Evolutionary conservation across 2,329 filamentous ascomycete genomes (phyloP).

Genomic region (Pestalotiopsis sp.): DNA sequence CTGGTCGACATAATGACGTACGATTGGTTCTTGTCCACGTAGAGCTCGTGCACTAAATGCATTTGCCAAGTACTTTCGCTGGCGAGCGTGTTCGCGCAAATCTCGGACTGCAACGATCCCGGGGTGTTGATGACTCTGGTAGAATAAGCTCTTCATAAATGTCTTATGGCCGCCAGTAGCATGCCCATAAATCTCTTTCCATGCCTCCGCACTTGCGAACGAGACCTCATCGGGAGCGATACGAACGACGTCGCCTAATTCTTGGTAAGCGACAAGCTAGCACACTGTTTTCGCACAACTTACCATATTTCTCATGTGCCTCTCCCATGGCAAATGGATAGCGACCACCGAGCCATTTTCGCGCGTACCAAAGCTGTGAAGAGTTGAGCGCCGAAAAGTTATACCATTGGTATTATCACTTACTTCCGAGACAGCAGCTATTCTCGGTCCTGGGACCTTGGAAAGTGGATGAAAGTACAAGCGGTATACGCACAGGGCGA

Average conservation of each 20-base stretch:
- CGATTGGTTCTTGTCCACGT: slow-evolving; percentile 20
- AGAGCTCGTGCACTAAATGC: slow-evolving; percentile 21
- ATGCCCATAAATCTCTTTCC: slow-evolving; percentile 37
- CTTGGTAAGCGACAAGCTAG: not conserved
- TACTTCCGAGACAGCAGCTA: too few species aligned
- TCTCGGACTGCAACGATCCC: slow-evolving; percentile 16
- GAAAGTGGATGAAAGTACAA: too few species aligned
- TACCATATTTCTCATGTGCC: not conserved
- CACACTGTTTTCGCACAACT: not conserved
- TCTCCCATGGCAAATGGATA: not conserved
- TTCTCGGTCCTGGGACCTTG: too few species aligned
- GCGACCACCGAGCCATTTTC: not conserved
- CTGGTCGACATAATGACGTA: slow-evolving; percentile 21
- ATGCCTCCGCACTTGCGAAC: slow-evolving; percentile 33
- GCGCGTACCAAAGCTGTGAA: not conserved
- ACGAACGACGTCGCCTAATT: slow-evolving; percentile 28
- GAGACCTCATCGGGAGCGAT: slow-evolving; percentile 38
- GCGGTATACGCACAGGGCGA: too few species aligned
- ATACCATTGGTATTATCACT: too few species aligned
- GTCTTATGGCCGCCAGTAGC: slow-evolving; percentile 14
- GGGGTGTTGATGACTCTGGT: slow-evolving; percentile 3
- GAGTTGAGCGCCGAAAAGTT: too few species aligned
- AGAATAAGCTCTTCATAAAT: slow-evolving; percentile 16
- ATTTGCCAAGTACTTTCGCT: slow-evolving; percentile 16
- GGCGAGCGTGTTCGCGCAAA: slow-evolving; percentile 17